Percentiles rank a stretch among this genome's conserved stretches.
phyloP scores from a whole-genome alignment of 1,284 basidiomycete species.

The Pulchroboletus neoregius region DNA sequence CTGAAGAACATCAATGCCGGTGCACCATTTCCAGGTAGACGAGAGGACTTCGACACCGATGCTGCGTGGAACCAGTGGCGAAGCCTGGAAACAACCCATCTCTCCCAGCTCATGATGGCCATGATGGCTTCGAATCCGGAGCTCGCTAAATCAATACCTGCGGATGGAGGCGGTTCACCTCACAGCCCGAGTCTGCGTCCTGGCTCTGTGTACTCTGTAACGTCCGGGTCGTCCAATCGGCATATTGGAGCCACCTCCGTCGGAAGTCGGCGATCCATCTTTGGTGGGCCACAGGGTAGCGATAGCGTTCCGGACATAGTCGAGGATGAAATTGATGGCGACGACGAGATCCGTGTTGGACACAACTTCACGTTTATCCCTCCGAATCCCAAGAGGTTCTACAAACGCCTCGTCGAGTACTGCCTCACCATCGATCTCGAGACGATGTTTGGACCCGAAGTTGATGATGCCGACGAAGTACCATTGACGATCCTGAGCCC shows the following conservation, averaged over 20 bases:
- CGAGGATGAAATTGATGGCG: slow-evolving; percentile 47
- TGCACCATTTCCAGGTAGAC: slow-evolving; percentile 76
- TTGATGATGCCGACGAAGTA: slow-evolving; percentile 95
- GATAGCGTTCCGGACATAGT: slow-evolving; percentile 39
- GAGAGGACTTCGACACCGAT: slow-evolving; percentile 82
- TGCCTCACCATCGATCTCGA: slow-evolving; percentile 88
- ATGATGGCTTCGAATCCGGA: slow-evolving; percentile 89
- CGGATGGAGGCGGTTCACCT: slow-evolving; percentile 47
- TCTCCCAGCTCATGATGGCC: slow-evolving; percentile 85
- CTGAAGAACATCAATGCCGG: slow-evolving; percentile 89
- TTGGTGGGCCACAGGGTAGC: slow-evolving; percentile 28
- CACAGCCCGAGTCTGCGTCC: slow-evolving; percentile 46
- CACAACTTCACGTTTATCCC: slow-evolving; percentile 88
- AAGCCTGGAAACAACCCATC: slow-evolving; percentile 75
- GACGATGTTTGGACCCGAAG: slow-evolving; percentile 79
- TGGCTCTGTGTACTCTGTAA: slow-evolving; percentile 48
- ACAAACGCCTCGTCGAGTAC: slow-evolving; percentile 78
- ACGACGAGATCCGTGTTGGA: slow-evolving; percentile 66
- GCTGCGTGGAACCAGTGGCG: slow-evolving; percentile 85
- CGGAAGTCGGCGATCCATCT: slow-evolving; percentile 60
- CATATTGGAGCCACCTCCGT: slow-evolving; percentile 47
- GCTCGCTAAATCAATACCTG: slow-evolving; percentile 73
- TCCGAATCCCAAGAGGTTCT: slow-evolving; percentile 81
- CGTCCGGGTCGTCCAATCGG: slow-evolving; percentile 39
- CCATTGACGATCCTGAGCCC: slow-evolving; percentile 89